A percentile compares a stretch with the other conserved stretches of the same genome.
Conservation (phyloP, 768 basidiomycete genomes). For the Auricularia sp. region DNA sequence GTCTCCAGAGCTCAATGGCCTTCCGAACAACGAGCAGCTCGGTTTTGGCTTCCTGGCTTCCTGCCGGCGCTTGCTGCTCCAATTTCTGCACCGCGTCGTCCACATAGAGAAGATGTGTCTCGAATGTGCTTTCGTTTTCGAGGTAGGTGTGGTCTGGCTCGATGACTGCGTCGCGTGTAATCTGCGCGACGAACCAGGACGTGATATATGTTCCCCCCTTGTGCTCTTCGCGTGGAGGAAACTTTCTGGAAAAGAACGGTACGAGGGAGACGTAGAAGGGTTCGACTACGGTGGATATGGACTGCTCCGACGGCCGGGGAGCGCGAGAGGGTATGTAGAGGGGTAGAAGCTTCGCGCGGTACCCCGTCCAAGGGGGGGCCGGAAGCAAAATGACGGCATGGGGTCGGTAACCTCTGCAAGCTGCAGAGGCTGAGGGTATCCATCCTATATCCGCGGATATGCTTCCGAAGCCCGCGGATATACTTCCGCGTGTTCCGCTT, state of each 20-base stretch:
- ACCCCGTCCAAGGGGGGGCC: slow-evolving; percentile 31
- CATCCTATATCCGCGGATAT: no score
- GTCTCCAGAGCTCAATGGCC: background rate
- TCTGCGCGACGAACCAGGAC: background rate
- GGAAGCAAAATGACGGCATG: no score
- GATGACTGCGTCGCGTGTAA: background rate
- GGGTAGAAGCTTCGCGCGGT: slow-evolving; percentile 37
- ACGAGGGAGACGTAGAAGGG: background rate
- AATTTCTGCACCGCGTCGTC: background rate
- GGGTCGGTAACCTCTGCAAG: no score
- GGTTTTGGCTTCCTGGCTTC: background rate
- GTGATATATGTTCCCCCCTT: background rate
- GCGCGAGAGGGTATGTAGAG: slow-evolving; percentile 32
- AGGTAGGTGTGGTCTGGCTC: background rate
- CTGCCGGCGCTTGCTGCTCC: background rate
- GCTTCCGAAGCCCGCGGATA: no score
- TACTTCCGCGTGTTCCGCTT: no score
- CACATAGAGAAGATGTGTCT: background rate
- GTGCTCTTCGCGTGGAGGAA: background rate
- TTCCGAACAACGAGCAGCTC: background rate
- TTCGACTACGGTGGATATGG: background rate
- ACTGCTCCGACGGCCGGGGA: slow-evolving; percentile 10
- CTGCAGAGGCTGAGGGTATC: no score
- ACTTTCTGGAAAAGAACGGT: background rate
- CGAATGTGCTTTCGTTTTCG: background rate